These are phyloP conservation scores for Paramecium pentaurelia DNA, from an alignment of 73 alveolate species.

Conservation along the genomic window DNA sequence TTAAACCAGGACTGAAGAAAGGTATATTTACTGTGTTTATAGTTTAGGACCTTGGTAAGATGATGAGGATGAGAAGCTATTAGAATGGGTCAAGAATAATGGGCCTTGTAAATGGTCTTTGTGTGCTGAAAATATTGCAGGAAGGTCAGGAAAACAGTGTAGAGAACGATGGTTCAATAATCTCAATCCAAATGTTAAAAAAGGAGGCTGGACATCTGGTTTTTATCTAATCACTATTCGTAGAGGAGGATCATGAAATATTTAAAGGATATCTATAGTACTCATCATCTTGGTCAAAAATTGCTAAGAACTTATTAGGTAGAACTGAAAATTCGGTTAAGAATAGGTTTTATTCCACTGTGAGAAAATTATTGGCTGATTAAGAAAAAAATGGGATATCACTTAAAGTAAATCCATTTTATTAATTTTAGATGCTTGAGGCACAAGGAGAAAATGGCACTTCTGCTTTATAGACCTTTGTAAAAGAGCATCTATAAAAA, in stretches of 20 bases:
- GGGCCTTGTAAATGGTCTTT: slow-evolving; percentile 78
- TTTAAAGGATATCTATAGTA: slow-evolving; percentile 47
- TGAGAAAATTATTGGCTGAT: slow-evolving; percentile 56
- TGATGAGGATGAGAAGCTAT: slow-evolving; percentile 73
- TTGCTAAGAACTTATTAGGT: slow-evolving; percentile 57
- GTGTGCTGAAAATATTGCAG: slow-evolving; percentile 69
- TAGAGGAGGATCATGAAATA: slow-evolving; percentile 60
- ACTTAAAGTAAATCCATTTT: neutral
- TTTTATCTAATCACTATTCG: neutral
- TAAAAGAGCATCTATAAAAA: neutral
- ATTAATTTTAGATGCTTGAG: neutral
- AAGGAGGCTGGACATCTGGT: slow-evolving; percentile 83
- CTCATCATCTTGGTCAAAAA: slow-evolving; percentile 52
- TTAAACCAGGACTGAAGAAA: slow-evolving; percentile 84
- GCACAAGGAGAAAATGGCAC: slow-evolving; percentile 32
- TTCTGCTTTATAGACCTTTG: slow-evolving; percentile 12
- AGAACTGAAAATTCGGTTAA: slow-evolving; percentile 63
- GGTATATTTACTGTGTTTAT: slow-evolving; percentile 38
- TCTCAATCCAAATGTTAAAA: slow-evolving; percentile 88
- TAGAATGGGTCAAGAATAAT: slow-evolving; percentile 73
- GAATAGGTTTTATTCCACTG: slow-evolving; percentile 62
- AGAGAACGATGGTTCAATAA: slow-evolving; percentile 96
- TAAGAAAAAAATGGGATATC: slow-evolving; percentile 54
- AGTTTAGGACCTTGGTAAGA: slow-evolving; percentile 77
- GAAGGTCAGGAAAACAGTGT: slow-evolving; percentile 95